Percentiles rank a stretch among this genome's conserved stretches.
These are phyloP conservation scores for Picea glauca DNA, from an alignment of 75 land plant species.

Conservation along the genomic window DNA sequence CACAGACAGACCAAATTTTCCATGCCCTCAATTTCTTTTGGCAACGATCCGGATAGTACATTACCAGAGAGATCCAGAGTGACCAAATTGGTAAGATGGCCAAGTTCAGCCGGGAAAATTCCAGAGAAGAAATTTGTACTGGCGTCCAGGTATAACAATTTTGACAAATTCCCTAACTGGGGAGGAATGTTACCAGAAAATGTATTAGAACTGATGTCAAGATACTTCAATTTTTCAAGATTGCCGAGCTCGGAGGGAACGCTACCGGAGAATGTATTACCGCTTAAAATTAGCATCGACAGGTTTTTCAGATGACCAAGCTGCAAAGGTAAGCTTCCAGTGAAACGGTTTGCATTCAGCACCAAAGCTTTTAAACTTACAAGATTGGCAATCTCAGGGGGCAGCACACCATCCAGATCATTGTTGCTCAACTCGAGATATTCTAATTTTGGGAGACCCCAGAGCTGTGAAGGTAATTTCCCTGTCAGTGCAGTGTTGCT, in stretches of 20 bases:
- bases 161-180: slow-evolving; percentile 26
- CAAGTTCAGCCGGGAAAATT: slow-evolving; percentile 36
- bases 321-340: slow-evolving; percentile 24
- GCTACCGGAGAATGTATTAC: slow-evolving; percentile 41
- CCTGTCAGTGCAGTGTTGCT: slow-evolving; percentile 52
- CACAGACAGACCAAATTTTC: slow-evolving; percentile 17
- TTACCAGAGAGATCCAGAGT: slow-evolving; percentile 43
- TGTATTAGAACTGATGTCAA: slow-evolving; percentile 39
- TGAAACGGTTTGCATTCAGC: slow-evolving; percentile 22
- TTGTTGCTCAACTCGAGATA: slow-evolving; percentile 36
- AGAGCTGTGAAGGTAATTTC: slow-evolving; percentile 31
- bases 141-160: slow-evolving; percentile 28
- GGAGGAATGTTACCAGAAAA: slow-evolving; percentile 46
- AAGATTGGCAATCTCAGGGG: slow-evolving; percentile 19
- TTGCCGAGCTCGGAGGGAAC: slow-evolving; percentile 48
- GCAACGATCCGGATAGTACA: slow-evolving; percentile 31
- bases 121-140: slow-evolving; percentile 54
- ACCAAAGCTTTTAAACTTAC: slow-evolving; percentile 16
- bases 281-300: slow-evolving; percentile 20
- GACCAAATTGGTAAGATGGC: slow-evolving; percentile 24
- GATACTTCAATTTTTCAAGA: slow-evolving; percentile 26
- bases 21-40: slow-evolving; percentile 34
- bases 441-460: slow-evolving; percentile 24
- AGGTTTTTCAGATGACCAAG: slow-evolving; percentile 27
- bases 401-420: slow-evolving; percentile 32